Base-by-base conservation (phyloP, 1,139 yeast species). In the Chernovozyma aurita region DNA sequence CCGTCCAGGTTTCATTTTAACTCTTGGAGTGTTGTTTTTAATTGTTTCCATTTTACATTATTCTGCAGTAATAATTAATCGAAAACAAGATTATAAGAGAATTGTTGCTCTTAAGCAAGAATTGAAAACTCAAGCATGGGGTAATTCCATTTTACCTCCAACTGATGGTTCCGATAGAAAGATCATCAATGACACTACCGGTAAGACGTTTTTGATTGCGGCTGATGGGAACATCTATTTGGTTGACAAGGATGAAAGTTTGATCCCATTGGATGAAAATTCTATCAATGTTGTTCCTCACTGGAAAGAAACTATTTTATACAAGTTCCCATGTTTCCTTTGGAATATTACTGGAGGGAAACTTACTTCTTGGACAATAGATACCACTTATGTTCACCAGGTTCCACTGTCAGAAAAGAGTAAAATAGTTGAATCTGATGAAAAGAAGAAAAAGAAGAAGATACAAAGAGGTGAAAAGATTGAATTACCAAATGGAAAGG, bases 141-240 rank as follows among this genome's bases (percentile, higher is more conserved):
- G 76, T 12, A 69, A 69, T n/a, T 74, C 78, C 0, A 42, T 63
- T 24, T 40, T 68, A 1, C 74, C 76, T n/a, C 73, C 73, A 2
- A 42, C 55, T 13, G 76, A 71, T 46, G 76, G 76, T 1, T 58
- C 68, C 1, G 74, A 71, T 38, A 52, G 74, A 28, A 65, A 57
- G 40, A 54, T 74, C 4, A 41, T 37, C 26, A 59, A 63, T 37
- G 65, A 63, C 13, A 42, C 44, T 3, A 54, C 51, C 34, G 87
- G 85, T 2, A 79, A 76, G 51, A 65, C 70, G 28, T 81, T 88
- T 46, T 47, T 77, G 31, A 83, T 88, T 3, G 74, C 79, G 42
- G 71, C 81, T 17, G 79, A 77, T 39, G 95, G 95, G n/a, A 59
- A 65, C 2, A 88, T 88, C 11, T 78, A 65, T 55, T 59, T 83